Evolutionary conservation across 108 stramenopile species (phyloP).

Genomic region (Cyclotella choctawhatcheeana): DNA sequence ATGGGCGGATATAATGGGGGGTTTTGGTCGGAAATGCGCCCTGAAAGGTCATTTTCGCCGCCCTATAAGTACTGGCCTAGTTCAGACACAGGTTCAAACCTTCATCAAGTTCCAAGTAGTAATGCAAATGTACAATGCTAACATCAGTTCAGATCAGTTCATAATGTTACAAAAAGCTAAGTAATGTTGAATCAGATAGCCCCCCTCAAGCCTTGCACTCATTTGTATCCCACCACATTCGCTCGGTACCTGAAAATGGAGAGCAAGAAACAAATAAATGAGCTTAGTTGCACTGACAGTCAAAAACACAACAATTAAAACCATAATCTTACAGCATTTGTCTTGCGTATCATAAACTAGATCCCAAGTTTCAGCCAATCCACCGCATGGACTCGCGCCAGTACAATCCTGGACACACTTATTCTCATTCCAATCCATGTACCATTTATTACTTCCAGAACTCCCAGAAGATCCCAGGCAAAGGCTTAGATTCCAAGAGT

Average conservation of each 20-base stretch:
- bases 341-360: neutral
- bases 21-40: too few species aligned
- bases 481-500: neutral
- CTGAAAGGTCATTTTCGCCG: too few species aligned
- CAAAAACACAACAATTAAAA: too few species aligned
- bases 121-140: neutral
- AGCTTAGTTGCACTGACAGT: too few species aligned
- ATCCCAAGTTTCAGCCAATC: conserved; percentile 3
- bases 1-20: too few species aligned
- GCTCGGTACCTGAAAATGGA: too few species aligned
- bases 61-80: too few species aligned
- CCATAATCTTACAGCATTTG: neutral
- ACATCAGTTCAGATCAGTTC: neutral
- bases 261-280: too few species aligned
- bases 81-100: too few species aligned
- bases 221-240: neutral
- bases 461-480: neutral
- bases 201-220: neutral
- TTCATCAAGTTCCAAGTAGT: too few species aligned
- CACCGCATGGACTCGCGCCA: conserved; percentile 4
- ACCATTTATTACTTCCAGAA: neutral
- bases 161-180: too few species aligned
- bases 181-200: neutral
- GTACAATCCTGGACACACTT: conserved; percentile 5
- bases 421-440: neutral